phyloP scores from a whole-genome alignment of 345 rosid genomes.

The Arabidopsis arenosa region DNA sequence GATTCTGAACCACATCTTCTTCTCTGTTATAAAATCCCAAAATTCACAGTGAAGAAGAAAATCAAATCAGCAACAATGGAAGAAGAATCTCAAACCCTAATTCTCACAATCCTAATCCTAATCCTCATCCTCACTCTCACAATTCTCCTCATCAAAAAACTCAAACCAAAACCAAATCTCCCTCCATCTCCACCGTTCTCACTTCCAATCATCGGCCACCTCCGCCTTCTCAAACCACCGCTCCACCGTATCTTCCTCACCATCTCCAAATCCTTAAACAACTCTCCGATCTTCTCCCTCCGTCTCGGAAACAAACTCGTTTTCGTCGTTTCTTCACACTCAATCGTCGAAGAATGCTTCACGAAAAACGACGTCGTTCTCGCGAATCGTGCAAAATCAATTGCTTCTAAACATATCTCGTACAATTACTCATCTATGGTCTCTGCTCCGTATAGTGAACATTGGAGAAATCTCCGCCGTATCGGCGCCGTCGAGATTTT shows the following conservation, averaged over 20 bases:
- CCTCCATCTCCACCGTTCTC: constrained; percentile 10
- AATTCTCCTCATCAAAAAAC: neutral
- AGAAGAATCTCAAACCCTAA: neutral
- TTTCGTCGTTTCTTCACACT: neutral
- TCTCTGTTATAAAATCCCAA: neutral
- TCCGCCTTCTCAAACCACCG: constrained; percentile 13
- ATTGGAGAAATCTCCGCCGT: constrained; percentile 23
- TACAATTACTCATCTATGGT: neutral
- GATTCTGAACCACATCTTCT: too few relatives aligned
- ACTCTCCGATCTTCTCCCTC: constrained; percentile 8
- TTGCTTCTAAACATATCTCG: neutral
- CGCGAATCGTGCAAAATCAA: neutral
- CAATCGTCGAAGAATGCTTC: constrained; percentile 1
- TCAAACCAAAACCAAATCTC: neutral
- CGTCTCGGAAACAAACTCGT: constrained; percentile 22
- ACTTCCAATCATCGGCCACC: constrained; percentile 16
- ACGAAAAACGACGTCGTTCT: constrained; percentile 1
- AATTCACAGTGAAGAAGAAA: neutral
- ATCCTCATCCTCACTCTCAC: neutral
- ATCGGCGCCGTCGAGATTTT: constrained; percentile 20
- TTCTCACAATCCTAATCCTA: neutral
- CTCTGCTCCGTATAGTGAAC: constrained; percentile 6
- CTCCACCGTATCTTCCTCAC: constrained; percentile 1
- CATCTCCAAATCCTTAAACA: neutral
- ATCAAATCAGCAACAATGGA: constrained; percentile 1